Evolutionary conservation across 352 stramenopile species (phyloP), one percentile per base, ranked within the genome.

Genomic region (Plasmopara muralis): DNA sequence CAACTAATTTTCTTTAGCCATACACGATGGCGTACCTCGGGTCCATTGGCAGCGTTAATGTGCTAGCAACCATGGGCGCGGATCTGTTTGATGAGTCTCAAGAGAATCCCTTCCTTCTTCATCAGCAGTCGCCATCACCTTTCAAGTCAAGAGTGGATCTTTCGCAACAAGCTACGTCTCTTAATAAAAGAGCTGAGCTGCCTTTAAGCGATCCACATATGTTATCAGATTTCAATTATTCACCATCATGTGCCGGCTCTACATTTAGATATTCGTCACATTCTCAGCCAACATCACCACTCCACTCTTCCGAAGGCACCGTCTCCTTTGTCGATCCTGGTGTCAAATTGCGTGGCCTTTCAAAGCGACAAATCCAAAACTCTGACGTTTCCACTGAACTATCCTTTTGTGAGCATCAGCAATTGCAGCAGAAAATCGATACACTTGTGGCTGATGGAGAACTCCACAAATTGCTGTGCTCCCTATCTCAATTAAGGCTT

Each of bases 21-120:
- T 12, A n/a, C 33, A 48, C 3, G 37, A 72, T 69, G 64, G 57
- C 70, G 56, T 87, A 87, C 55, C 83, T 67, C 40, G 77, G 74
- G 38, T 57, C 77, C 12, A 76, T 87, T 40, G 74, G 77, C 42
- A 85, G 63, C 43, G 77, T 87, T 9, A 85, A 84, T 35, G 74
- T 87, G 53, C 52, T 85, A 43, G 64, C 79, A 44, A 73, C 85
- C 43, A 74, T 84, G 65, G 85, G 74, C 64, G 81, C 70, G 1
- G 77, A 87, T 25, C 51, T 87, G 45, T 87, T 87, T 39, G 76
- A 87, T 41, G 76, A 87, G 53, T 70, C 71, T 50, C 76, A 87
- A 55, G 76, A 87, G 58, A 87, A 87, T 49, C 76, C 76, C 16
- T 82, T 76, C 50, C 54, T 87, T 29, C 71, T 87, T 34, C 55